A percentile compares a stretch with the other conserved stretches of the same genome.
Evolutionary conservation across 192 early-diverging fungal species (phyloP).

Genomic region (Mortierella hygrophila): DNA sequence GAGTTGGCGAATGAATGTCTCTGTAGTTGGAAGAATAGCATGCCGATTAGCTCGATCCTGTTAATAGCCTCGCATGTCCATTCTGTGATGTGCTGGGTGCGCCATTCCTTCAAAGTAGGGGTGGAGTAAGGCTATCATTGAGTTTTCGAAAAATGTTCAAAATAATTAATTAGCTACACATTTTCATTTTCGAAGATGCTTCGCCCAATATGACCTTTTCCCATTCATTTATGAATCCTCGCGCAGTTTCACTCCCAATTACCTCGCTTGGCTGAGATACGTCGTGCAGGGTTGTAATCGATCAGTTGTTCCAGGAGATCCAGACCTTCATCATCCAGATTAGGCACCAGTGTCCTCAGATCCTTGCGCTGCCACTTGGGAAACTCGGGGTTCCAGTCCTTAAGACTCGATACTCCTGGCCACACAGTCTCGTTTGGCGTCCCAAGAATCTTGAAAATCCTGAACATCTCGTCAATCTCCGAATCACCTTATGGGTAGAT

Average conservation of each 20-base stretch:
- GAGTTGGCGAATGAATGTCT: neutral
- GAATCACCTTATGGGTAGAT: constrained; percentile 71
- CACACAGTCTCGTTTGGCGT: constrained; percentile 85
- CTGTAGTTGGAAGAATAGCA: neutral
- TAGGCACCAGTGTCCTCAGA: constrained; percentile 62
- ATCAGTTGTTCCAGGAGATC: constrained; percentile 82
- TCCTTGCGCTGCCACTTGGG: constrained; percentile 76
- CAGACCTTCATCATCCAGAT: constrained; percentile 74
- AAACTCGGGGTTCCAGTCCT: constrained; percentile 87
- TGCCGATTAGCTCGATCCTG: neutral
- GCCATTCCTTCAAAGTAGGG: constrained; percentile 70
- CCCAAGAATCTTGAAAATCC: constrained; percentile 88
- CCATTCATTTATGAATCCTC: neutral
- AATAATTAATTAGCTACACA: neutral
- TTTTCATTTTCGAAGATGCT: neutral
- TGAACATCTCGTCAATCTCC: constrained; percentile 95
- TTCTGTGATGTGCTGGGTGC: too few species aligned
- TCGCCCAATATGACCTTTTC: neutral
- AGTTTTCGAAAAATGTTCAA: neutral
- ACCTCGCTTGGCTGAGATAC: constrained; percentile 87
- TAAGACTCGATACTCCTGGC: constrained; percentile 79
- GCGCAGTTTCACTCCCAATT: neutral
- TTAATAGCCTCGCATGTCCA: neutral
- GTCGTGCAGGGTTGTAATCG: constrained; percentile 77
- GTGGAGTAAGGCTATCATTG: constrained; percentile 64